These are phyloP conservation scores for Metschnikowia picachoensis DNA, from an alignment of 805 yeast species.

Conservation along the genomic window DNA sequence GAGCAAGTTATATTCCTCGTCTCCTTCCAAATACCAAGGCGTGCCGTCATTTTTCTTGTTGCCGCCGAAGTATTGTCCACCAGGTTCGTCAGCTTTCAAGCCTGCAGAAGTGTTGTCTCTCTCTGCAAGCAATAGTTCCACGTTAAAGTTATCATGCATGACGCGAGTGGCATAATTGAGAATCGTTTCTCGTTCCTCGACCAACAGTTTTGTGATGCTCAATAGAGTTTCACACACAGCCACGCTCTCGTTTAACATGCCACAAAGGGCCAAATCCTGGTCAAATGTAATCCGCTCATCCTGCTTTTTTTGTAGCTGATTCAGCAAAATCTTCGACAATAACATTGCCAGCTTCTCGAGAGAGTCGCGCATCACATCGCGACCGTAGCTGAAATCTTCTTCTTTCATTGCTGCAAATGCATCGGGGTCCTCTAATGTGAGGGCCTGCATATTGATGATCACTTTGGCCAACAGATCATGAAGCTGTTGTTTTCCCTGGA, in stretches of 20 bases:
- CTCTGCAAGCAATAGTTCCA: slow-evolving; percentile 50
- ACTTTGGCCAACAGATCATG: slow-evolving; percentile 58
- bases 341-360: slow-evolving; percentile 49
- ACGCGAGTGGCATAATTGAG: slow-evolving; percentile 72
- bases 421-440: slow-evolving; percentile 73
- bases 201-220: slow-evolving; percentile 49
- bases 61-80: slow-evolving; percentile 31
- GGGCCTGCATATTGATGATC: slow-evolving; percentile 63
- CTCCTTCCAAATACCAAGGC: slow-evolving; percentile 74
- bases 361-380: slow-evolving; percentile 35
- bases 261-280: slow-evolving; percentile 37
- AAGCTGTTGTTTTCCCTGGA: slow-evolving; percentile 66
- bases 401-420: slow-evolving; percentile 62
- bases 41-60: slow-evolving; percentile 37
- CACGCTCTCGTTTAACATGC: slow-evolving; percentile 34
- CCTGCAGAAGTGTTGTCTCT: slow-evolving; percentile 39
- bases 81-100: slow-evolving; percentile 35
- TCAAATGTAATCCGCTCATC: slow-evolving; percentile 35
- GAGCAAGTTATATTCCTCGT: slow-evolving; percentile 50
- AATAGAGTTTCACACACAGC: slow-evolving; percentile 34
- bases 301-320: slow-evolving; percentile 39
- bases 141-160: slow-evolving; percentile 69
- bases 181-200: slow-evolving; percentile 67
- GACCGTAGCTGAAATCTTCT: slow-evolving; percentile 44
- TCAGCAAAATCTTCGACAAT: slow-evolving; percentile 44